Conservation (phyloP, 192 early-diverging fungal species). For the Umbelopsis sp. region DNA sequence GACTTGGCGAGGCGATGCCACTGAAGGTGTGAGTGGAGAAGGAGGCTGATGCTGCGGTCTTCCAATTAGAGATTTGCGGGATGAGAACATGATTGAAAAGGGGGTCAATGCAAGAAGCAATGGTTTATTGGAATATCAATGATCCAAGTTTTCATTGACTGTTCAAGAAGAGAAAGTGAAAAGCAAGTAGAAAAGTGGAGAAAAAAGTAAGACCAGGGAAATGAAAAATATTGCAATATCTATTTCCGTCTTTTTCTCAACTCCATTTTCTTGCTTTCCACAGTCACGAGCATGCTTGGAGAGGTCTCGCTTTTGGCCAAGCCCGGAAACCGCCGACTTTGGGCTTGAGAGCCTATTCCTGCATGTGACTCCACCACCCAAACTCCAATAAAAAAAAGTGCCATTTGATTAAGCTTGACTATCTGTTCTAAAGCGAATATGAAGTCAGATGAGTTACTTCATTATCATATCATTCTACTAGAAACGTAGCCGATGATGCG, state of each 20-base stretch:
- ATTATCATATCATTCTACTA: background rate
- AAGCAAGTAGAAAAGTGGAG: background rate
- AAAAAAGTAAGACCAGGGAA: background rate
- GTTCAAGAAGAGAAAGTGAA: background rate
- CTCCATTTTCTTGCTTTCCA: background rate
- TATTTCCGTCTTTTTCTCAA: constrained; percentile 5
- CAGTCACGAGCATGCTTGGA: constrained; percentile 3
- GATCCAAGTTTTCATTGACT: constrained; percentile 11
- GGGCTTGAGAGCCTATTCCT: background rate
- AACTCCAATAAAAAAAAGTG: no score
- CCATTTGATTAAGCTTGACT: no score
- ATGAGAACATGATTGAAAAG: constrained; percentile 2
- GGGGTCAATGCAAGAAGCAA: constrained; percentile 8
- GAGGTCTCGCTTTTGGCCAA: background rate
- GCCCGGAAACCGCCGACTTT: constrained; percentile 15
- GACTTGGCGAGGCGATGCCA: constrained; percentile 33
- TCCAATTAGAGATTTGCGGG: constrained; percentile 16
- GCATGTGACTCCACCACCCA: background rate
- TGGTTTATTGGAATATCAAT: background rate
- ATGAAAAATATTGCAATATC: background rate
- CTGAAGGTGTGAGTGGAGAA: constrained; percentile 5
- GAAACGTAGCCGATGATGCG: background rate
- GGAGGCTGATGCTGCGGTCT: constrained; percentile 10
- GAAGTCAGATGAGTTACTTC: background rate
- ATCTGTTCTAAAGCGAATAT: no score